Conservation (phyloP, 306 rosid species). For the Rosa rugosa region DNA sequence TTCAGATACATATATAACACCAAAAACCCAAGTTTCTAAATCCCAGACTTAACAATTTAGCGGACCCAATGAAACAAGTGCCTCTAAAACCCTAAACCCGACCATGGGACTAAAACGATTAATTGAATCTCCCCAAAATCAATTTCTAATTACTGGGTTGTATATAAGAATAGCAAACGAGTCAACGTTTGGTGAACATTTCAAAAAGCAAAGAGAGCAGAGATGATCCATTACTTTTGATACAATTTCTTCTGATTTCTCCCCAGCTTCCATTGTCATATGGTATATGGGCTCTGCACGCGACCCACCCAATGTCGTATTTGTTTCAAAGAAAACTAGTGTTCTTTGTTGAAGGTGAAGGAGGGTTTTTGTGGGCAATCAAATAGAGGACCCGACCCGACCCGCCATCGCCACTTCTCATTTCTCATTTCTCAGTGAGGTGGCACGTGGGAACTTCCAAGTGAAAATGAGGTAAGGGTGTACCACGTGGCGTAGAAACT, state of each 20-base stretch:
- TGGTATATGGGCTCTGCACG: background rate
- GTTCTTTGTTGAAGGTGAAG: background rate
- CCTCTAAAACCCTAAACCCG: constrained; percentile 4
- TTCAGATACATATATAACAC: background rate
- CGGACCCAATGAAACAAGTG: background rate
- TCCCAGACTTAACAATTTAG: background rate
- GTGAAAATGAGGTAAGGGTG: background rate
- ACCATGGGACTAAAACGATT: background rate
- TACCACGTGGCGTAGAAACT: no score
- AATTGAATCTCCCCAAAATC: background rate
- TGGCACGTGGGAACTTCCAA: background rate
- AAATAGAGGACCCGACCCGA: no score
- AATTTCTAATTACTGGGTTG: background rate
- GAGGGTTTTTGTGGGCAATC: no score
- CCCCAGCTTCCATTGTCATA: constrained; percentile 17
- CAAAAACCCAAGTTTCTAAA: background rate
- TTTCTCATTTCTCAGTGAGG: background rate
- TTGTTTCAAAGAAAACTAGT: background rate
- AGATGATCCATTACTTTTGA: constrained; percentile 13
- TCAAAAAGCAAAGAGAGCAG: background rate
- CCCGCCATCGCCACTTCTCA: background rate
- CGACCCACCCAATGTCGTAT: background rate
- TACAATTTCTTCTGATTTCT: constrained; percentile 12
- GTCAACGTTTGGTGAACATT: background rate
- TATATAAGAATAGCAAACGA: background rate